A percentile compares a stretch with the other conserved stretches of the same genome.
These are phyloP conservation scores for Pichia kluyveri DNA, from an alignment of 805 yeast species.

Conservation along the genomic window DNA sequence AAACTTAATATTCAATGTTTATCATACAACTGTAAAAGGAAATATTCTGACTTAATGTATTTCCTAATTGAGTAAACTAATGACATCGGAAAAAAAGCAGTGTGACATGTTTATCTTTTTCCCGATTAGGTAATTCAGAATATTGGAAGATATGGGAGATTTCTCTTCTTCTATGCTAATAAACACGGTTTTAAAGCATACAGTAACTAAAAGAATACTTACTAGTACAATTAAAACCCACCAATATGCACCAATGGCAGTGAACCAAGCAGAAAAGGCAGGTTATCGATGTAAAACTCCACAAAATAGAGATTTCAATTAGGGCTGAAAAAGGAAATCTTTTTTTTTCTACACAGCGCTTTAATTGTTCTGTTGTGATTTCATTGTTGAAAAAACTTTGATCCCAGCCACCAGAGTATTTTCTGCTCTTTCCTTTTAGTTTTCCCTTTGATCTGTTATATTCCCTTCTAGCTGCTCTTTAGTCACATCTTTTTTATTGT, in stretches of 20 bases:
- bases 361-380: neutral
- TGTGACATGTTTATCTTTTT: neutral
- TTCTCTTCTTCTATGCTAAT: too few species aligned
- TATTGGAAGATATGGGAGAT: neutral
- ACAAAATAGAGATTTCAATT: neutral
- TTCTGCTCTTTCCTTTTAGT: neutral
- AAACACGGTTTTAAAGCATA: too few species aligned
- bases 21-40: too few species aligned
- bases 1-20: too few species aligned
- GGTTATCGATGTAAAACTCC: too few species aligned
- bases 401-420: conserved; percentile 1
- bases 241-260: too few species aligned
- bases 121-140: neutral
- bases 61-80: neutral
- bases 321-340: neutral
- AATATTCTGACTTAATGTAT: neutral
- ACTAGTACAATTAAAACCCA: too few species aligned
- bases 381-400: neutral
- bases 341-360: neutral
- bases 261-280: too few species aligned
- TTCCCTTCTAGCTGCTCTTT: neutral
- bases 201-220: too few species aligned
- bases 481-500: neutral
- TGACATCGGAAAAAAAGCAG: neutral
- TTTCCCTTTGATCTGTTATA: neutral